phyloP scores from a whole-genome alignment of 495 filamentous ascomycete genomes.

The Podospora pseudopauciseta region DNA sequence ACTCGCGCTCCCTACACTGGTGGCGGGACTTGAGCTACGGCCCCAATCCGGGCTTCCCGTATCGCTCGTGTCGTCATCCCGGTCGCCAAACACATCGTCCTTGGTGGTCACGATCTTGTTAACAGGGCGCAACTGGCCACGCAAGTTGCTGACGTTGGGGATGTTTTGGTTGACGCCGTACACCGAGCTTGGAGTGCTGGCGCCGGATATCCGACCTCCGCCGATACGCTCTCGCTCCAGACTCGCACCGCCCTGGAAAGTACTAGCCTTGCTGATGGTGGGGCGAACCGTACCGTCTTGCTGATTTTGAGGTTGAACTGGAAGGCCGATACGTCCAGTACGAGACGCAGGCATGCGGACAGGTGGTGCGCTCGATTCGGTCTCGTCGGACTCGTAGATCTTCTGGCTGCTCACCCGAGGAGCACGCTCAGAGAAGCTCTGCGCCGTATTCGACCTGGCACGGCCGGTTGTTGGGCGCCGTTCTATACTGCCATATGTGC shows the following conservation, averaged over 20 bases:
- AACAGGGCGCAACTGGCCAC: constrained; percentile 42
- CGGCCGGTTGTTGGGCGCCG: constrained; percentile 31
- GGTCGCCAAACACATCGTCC: constrained; percentile 61
- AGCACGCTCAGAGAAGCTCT: constrained; percentile 42
- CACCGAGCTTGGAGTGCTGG: constrained; percentile 27
- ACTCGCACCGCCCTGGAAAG: constrained; percentile 30
- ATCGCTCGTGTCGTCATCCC: constrained; percentile 59
- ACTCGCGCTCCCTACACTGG: constrained; percentile 53
- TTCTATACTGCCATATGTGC: constrained; percentile 27
- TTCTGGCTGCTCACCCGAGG: constrained; percentile 37
- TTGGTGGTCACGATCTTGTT: constrained; percentile 38
- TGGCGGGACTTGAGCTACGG: constrained; percentile 58
- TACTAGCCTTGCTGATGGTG: constrained; percentile 41
- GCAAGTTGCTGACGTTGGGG: constrained; percentile 35
- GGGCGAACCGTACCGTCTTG: constrained; percentile 41
- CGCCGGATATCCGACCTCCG: constrained; percentile 22
- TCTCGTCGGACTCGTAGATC: constrained; percentile 37
- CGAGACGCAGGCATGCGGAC: constrained; percentile 59
- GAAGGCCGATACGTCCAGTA: constrained; percentile 44
- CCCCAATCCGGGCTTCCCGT: constrained; percentile 58
- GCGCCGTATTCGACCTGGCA: constrained; percentile 46
- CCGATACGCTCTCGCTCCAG: constrained; percentile 29
- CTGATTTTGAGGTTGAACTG: constrained; percentile 33
- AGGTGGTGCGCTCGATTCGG: constrained; percentile 32
- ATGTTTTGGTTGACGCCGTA: constrained; percentile 29